A percentile compares a stretch with the other conserved stretches of the same genome.
Evolutionary conservation across 352 stramenopile species (phyloP).

Genomic region (Pythium rishiriense): DNA sequence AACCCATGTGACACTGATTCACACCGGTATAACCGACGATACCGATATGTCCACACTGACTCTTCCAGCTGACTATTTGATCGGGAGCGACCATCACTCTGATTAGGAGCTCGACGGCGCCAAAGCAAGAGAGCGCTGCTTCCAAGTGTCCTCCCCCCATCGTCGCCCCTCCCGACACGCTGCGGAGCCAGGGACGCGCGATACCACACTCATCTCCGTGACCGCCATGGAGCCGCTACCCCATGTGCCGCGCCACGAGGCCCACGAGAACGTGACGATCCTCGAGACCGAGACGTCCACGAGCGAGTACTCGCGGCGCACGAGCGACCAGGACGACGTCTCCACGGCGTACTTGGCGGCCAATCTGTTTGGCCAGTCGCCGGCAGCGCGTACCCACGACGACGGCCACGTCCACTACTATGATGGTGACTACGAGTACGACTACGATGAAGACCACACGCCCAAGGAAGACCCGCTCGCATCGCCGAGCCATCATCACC

Average conservation of each 20-base stretch:
- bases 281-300: slow-evolving; percentile 34
- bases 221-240: slow-evolving; percentile 3
- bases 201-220: neutral
- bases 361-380: slow-evolving; percentile 23
- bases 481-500: neutral
- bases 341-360: slow-evolving; percentile 31
- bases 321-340: slow-evolving; percentile 20
- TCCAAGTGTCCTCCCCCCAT: neutral
- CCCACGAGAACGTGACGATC: slow-evolving; percentile 30
- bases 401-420: slow-evolving; percentile 8
- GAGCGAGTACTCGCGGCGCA: slow-evolving; percentile 22
- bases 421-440: slow-evolving; percentile 18
- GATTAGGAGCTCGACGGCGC: neutral
- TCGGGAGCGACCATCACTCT: slow-evolving; percentile 5
- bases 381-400: slow-evolving; percentile 7
- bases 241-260: neutral
- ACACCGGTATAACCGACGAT: neutral
- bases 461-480: slow-evolving; percentile 23
- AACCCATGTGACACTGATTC: neutral
- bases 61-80: slow-evolving; percentile 4
- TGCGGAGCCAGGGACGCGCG: neutral
- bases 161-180: neutral
- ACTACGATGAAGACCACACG: slow-evolving; percentile 26
- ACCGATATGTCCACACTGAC: slow-evolving; percentile 9
- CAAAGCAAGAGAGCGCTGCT: neutral